Conservation (phyloP, 2,329 filamentous ascomycete species). For the Fusarium sp. region DNA sequence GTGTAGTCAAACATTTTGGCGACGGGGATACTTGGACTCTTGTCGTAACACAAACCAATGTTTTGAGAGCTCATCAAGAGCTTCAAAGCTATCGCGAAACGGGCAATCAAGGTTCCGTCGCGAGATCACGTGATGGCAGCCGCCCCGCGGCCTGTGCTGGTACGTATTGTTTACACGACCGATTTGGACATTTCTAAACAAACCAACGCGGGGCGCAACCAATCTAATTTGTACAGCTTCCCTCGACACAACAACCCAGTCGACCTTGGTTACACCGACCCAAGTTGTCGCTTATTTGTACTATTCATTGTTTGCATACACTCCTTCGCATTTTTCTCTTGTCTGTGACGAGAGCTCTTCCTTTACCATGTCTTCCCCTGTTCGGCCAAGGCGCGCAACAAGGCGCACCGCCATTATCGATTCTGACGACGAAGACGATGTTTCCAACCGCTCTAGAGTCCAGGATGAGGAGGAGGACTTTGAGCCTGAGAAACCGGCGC, state of each 20-base stretch:
- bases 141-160: conserved; percentile 7
- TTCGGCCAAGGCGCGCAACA: conserved; percentile 56
- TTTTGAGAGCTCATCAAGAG: conserved; percentile 6
- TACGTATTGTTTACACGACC: conserved; percentile 52
- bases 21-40: background rate
- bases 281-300: background rate
- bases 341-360: conserved; percentile 14
- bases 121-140: conserved; percentile 33
- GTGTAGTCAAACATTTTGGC: conserved; percentile 68
- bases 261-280: background rate
- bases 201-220: conserved; percentile 49
- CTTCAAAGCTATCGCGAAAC: conserved; percentile 40
- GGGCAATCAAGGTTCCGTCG: conserved; percentile 15
- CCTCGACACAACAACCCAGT: conserved; percentile 8
- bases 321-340: conserved; percentile 1
- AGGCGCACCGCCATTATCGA: conserved; percentile 80
- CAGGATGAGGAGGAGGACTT: conserved; percentile 79
- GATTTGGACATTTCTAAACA: conserved; percentile 53
- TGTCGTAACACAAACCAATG: background rate
- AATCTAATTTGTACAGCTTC: conserved; percentile 38
- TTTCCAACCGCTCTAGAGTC: conserved; percentile 61
- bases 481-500: conserved; percentile 72
- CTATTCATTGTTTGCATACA: background rate
- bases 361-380: conserved; percentile 47
- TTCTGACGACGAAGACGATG: conserved; percentile 78